phyloP scores from a whole-genome alignment of 78 protist genomes.

The Cavenderia fasciculata region DNA sequence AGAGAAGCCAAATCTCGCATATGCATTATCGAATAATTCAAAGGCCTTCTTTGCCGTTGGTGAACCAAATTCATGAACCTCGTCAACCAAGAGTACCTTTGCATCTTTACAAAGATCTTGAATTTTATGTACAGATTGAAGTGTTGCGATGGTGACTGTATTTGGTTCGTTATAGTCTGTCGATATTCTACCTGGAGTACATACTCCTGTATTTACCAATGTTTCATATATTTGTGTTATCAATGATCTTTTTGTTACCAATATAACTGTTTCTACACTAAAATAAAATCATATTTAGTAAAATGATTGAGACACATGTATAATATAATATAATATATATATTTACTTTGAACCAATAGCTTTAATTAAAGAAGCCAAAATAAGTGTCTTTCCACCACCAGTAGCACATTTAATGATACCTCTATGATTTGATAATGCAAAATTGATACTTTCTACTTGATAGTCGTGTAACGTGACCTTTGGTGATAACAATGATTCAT shows the following conservation, averaged over 20 bases:
- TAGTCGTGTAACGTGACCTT: constrained; percentile 30
- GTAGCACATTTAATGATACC: constrained; percentile 78
- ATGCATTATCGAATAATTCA: constrained; percentile 55
- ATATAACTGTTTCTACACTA: constrained; percentile 13
- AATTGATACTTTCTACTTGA: constrained; percentile 59
- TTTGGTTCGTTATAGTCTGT: constrained; percentile 9
- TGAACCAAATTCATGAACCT: constrained; percentile 61
- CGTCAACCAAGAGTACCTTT: constrained; percentile 61
- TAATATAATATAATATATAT: neutral
- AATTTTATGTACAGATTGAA: constrained; percentile 32
- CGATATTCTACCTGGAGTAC: constrained; percentile 8
- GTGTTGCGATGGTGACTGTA: constrained; percentile 21
- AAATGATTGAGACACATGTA: neutral
- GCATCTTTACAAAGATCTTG: neutral
- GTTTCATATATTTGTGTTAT: constrained; percentile 37
- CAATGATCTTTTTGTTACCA: constrained; percentile 56
- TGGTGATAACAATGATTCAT: neutral
- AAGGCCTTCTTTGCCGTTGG: constrained; percentile 49
- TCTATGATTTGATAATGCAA: constrained; percentile 69
- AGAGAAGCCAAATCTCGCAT: constrained; percentile 68
- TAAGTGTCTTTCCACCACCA: constrained; percentile 78
- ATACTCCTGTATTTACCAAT: neutral
- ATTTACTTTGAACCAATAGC: constrained; percentile 35
- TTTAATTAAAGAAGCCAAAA: constrained; percentile 54
- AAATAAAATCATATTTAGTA: neutral